Evolutionary conservation across 305 asterid species (phyloP).

Genomic region (Galium porrigens): DNA sequence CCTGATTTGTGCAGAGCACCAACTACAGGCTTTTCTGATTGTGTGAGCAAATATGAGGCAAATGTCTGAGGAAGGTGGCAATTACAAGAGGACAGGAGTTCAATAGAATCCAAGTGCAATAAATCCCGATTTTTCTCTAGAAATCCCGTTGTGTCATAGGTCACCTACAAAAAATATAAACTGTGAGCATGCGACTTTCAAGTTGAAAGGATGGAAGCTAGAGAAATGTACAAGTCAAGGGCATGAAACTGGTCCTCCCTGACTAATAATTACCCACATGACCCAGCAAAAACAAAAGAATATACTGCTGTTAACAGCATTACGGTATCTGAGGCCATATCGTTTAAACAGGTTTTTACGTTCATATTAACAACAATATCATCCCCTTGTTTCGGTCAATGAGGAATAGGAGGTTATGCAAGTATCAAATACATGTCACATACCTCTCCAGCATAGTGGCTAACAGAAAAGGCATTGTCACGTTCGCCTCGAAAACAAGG

Average conservation of each 20-base stretch:
- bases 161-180: conserved; percentile 44
- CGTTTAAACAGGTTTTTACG: neutral
- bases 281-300: neutral
- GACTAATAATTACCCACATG: neutral
- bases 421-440: neutral
- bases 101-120: conserved; percentile 81
- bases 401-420: neutral
- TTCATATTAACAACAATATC: neutral
- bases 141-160: conserved; percentile 79
- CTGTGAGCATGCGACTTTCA: conserved; percentile 11
- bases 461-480: conserved; percentile 66
- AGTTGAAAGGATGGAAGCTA: neutral
- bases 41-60: conserved; percentile 75
- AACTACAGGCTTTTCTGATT: conserved; percentile 70
- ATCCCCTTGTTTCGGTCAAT: neutral
- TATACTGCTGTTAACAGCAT: neutral
- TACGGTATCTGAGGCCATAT: neutral
- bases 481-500: conserved; percentile 80
- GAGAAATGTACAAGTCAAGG: neutral
- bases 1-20: conserved; percentile 90
- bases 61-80: conserved; percentile 83
- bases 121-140: conserved; percentile 97
- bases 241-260: neutral
- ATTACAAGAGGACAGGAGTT: conserved; percentile 81
- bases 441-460: conserved; percentile 99